Evolutionary conservation across 1,284 basidiomycete genomes (phyloP).

Genomic region (Leucoagaricus sp.): DNA sequence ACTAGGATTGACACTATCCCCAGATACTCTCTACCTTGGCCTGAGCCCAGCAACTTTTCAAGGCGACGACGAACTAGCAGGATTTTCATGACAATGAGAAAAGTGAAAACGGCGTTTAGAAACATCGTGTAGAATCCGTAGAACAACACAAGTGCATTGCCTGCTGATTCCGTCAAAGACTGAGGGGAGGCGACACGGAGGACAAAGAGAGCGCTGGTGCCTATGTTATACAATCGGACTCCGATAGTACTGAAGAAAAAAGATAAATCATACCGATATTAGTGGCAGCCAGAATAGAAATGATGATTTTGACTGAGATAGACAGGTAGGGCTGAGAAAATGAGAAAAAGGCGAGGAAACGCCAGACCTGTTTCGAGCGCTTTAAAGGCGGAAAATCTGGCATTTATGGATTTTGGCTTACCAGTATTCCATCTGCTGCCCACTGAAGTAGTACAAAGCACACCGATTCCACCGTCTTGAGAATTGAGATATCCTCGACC

Average conservation of each 20-base stretch:
- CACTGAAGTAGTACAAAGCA: neutral
- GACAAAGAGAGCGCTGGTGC: neutral
- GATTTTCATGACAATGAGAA: too few species aligned
- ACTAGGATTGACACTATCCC: conserved; percentile 28
- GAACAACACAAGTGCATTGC: neutral
- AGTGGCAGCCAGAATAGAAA: neutral
- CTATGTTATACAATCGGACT: neutral
- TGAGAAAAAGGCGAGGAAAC: neutral
- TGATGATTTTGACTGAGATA: neutral
- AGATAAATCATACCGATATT: neutral
- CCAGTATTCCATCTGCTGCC: neutral
- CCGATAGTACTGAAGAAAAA: neutral
- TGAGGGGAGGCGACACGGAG: neutral
- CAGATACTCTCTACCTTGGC: conserved; percentile 25
- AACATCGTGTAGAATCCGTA: neutral
- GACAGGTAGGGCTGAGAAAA: neutral
- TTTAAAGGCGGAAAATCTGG: neutral
- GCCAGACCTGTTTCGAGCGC: neutral
- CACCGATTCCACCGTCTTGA: neutral
- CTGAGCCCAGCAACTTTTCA: neutral
- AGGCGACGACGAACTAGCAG: too few species aligned
- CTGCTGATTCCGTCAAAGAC: neutral
- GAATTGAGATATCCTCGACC: neutral
- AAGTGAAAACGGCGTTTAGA: too few species aligned
- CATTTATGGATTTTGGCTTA: too few species aligned